Percentiles rank a stretch among this genome's conserved stretches.
Evolutionary conservation across 2,329 filamentous ascomycete species (phyloP).

Genomic region (Exophiala calicioides): DNA sequence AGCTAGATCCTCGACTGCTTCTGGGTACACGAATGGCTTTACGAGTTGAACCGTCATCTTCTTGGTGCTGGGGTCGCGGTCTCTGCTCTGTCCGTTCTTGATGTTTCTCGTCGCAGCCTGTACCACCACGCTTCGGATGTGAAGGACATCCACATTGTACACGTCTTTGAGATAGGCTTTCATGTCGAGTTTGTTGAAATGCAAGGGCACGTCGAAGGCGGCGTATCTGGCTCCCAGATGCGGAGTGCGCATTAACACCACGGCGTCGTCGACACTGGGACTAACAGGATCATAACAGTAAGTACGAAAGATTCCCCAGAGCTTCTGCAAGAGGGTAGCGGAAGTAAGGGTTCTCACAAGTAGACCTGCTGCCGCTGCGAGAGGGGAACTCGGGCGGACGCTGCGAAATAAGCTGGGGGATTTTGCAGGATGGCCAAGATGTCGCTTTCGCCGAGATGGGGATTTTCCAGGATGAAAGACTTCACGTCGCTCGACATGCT

Average conservation of each 20-base stretch:
- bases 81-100: conserved; percentile 57
- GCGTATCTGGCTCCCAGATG: conserved; percentile 77
- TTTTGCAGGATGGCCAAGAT: conserved; percentile 19
- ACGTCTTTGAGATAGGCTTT: conserved; percentile 90
- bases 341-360: conserved; percentile 40
- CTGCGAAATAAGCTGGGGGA: conserved; percentile 26
- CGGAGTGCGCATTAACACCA: conserved; percentile 75
- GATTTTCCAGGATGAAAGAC: conserved; percentile 17
- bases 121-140: conserved; percentile 78
- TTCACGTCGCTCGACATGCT: conserved; percentile 22
- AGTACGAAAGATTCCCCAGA: neutral
- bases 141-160: conserved; percentile 73
- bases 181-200: conserved; percentile 93
- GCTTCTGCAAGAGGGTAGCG: neutral
- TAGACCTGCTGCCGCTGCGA: conserved; percentile 45
- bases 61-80: conserved; percentile 72
- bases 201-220: conserved; percentile 85
- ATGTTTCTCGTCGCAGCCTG: too few relatives aligned
- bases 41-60: conserved; percentile 92
- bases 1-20: conserved; percentile 61
- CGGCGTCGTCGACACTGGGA: conserved; percentile 66
- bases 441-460: conserved; percentile 7
- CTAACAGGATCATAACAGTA: conserved; percentile 18
- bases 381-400: conserved; percentile 32
- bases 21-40: conserved; percentile 85